Conservation (phyloP, 2,329 filamentous ascomycete genomes). For the Aspergillus awamori region DNA sequence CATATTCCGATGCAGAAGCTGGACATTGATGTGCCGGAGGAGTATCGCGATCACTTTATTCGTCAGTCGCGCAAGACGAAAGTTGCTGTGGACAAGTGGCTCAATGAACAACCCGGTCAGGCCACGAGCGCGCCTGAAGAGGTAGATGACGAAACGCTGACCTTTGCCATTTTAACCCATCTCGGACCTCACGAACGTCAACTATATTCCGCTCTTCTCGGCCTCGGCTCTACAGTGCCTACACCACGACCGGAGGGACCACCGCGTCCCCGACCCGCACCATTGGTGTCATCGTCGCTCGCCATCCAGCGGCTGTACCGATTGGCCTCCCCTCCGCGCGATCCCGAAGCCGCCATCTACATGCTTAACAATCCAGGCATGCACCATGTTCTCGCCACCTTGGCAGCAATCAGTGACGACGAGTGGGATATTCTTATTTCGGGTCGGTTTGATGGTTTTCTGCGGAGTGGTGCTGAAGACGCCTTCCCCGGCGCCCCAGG, state of each 20-base stretch:
- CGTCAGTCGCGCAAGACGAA: constrained; percentile 91
- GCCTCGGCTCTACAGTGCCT: constrained; percentile 58
- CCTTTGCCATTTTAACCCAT: constrained; percentile 90
- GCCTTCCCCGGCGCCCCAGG: constrained; percentile 29
- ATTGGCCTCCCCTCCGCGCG: constrained; percentile 70
- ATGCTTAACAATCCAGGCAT: constrained; percentile 79
- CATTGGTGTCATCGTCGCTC: constrained; percentile 72
- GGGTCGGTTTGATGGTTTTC: constrained; percentile 91
- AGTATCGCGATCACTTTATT: constrained; percentile 89
- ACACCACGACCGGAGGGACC: constrained; percentile 67
- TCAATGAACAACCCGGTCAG: constrained; percentile 75
- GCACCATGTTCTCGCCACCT: constrained; percentile 83
- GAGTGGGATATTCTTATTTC: constrained; percentile 97
- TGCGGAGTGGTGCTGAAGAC: constrained; percentile 86
- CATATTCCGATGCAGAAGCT: constrained; percentile 72
- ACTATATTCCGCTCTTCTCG: constrained; percentile 79
- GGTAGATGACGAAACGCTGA: constrained; percentile 89
- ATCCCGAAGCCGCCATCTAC: constrained; percentile 83
- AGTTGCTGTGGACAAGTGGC: constrained; percentile 87
- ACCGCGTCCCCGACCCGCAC: constrained; percentile 68
- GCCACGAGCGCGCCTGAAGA: constrained; percentile 78
- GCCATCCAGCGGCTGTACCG: constrained; percentile 86
- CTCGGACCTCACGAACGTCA: constrained; percentile 74
- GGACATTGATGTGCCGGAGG: constrained; percentile 90
- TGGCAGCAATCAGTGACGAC: constrained; percentile 84